Conservation (phyloP, 1,284 basidiomycete species). For the Sanghuangporus weigelae region DNA sequence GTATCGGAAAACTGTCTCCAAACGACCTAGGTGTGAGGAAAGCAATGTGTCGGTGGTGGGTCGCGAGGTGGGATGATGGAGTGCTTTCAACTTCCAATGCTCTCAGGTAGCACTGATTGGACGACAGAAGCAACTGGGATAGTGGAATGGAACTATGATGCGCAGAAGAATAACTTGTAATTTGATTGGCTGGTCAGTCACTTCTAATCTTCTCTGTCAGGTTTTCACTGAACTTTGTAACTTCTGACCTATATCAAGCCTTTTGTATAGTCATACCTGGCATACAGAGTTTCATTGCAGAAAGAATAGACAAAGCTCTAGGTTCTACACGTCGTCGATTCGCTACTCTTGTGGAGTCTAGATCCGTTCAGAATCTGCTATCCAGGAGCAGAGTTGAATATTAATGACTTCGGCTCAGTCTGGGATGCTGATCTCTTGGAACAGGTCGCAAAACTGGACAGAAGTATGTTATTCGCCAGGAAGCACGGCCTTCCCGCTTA, state of each 20-base stretch:
- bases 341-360: neutral
- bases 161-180: neutral
- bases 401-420: neutral
- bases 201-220: neutral
- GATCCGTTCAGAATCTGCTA: neutral
- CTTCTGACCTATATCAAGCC: neutral
- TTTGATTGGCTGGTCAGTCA: neutral
- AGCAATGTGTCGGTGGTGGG: slow-evolving; percentile 24
- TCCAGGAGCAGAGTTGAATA: neutral
- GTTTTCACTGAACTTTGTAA: neutral
- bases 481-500: neutral
- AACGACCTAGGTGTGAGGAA: slow-evolving; percentile 21
- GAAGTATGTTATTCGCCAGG: neutral
- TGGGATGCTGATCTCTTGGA: neutral
- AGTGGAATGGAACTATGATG: neutral
- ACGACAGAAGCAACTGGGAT: neutral
- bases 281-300: neutral
- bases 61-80: slow-evolving; percentile 18
- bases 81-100: neutral
- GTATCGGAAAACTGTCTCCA: neutral
- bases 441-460: neutral
- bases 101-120: neutral
- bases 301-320: neutral
- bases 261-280: neutral
- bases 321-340: neutral